A percentile compares a stretch with the other conserved stretches of the same genome.
phyloP scores from a whole-genome alignment of 2,329 filamentous ascomycete genomes.

The Claviceps africana region DNA sequence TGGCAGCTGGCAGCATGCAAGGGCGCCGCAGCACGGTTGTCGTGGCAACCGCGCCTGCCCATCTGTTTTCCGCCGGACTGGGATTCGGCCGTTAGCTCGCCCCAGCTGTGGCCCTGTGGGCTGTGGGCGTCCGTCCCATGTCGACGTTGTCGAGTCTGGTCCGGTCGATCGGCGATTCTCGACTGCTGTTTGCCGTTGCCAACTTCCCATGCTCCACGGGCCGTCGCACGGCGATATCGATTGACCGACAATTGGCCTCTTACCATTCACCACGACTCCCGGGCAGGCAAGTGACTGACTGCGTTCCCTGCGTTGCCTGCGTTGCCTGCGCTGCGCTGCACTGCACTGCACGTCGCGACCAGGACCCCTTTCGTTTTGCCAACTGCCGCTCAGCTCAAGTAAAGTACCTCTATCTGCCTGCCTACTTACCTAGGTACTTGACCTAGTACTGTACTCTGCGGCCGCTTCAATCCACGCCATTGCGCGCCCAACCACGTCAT shows the following conservation, averaged over 20 bases:
- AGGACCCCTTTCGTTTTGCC: not conserved
- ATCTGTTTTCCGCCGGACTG: constrained; percentile 8
- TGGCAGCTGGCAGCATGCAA: not conserved
- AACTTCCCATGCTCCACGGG: constrained; percentile 2
- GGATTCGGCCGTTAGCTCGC: constrained; percentile 1
- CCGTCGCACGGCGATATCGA: not conserved
- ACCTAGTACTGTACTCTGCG: no score
- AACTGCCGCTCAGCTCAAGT: not conserved
- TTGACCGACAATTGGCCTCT: not conserved
- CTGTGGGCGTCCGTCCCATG: not conserved
- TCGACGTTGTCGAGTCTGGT: not conserved
- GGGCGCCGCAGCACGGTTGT: constrained; percentile 3
- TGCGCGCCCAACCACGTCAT: not conserved
- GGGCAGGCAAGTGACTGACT: not conserved
- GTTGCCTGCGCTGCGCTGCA: no score
- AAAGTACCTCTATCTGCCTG: no score
- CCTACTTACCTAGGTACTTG: no score
- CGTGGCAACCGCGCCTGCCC: constrained; percentile 9
- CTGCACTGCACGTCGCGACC: not conserved
- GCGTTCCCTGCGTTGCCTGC: no score
- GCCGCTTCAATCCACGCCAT: not conserved
- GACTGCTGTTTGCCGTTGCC: constrained; percentile 3
- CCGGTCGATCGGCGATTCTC: not conserved
- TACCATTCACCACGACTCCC: not conserved
- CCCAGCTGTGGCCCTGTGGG: not conserved